These are phyloP conservation scores for Tylopilus sp. DNA, from an alignment of 768 basidiomycete species.

Conservation along the genomic window DNA sequence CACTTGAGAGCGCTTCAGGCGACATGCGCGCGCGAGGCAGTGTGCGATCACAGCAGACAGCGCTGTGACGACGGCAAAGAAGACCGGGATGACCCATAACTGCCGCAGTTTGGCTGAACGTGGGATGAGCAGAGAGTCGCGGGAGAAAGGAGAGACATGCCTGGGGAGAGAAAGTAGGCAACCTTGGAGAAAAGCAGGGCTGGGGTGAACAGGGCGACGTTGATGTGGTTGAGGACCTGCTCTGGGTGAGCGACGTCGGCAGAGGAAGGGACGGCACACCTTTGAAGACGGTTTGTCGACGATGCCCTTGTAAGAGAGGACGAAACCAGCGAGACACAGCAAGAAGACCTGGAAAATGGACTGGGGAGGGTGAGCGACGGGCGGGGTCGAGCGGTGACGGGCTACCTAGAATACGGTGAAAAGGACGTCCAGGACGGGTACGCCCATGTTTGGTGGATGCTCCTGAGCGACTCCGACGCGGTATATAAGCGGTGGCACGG, in stretches of 20 bases:
- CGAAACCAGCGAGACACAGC: conserved; percentile 79
- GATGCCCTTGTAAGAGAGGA: conserved; percentile 74
- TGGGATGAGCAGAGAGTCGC: background rate
- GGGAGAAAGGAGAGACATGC: conserved; percentile 33
- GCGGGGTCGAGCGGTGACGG: rapidly evolving
- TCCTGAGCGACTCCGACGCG: background rate
- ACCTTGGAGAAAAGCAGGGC: conserved; percentile 92
- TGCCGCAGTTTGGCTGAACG: conserved; percentile 66
- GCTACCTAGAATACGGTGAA: conserved; percentile 31
- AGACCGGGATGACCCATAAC: conserved; percentile 82
- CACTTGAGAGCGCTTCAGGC: conserved; percentile 76
- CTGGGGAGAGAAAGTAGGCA: conserved; percentile 85
- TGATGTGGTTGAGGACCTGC: conserved; percentile 75
- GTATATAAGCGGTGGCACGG: background rate
- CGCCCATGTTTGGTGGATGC: background rate
- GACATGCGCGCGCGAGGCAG: conserved; percentile 55
- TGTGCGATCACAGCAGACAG: conserved; percentile 71
- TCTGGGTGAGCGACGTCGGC: background rate
- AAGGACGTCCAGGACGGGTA: conserved; percentile 16
- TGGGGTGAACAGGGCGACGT: conserved; percentile 87
- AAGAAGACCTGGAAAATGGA: conserved; percentile 88
- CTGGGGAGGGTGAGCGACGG: conserved; percentile 35
- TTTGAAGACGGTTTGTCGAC: conserved; percentile 89
- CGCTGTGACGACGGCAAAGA: conserved; percentile 74
- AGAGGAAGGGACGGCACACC: conserved; percentile 36